Evolutionary conservation across 2,329 filamentous ascomycete species (phyloP), one percentile per base, ranked within the genome.

Genomic region (Apiospora arundinis): DNA sequence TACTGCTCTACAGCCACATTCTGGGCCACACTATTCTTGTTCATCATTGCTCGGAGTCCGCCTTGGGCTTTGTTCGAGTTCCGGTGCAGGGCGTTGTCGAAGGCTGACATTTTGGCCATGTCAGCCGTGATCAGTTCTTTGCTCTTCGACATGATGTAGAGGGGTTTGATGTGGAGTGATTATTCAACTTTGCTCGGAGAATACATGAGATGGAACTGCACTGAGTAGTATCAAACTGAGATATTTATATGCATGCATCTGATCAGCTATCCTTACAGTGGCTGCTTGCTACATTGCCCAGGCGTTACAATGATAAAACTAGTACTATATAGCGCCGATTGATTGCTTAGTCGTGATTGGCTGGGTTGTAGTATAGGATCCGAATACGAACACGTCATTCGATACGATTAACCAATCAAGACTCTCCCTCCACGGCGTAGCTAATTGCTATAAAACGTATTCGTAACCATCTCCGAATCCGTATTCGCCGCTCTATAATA

Each of bases 1-100:
- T 94, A 94, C 80, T 93, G 91, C 76, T 93, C 90, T 32, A 92
- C 86, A 60, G 92, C 91, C 69, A 89, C 88, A 79, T 91, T 89
- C 77, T 93, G 91, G 8, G 92, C 91, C 32, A 82, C 83, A 73
- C 86, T 85, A 80, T 93, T 89, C 83, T 94, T 93, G 78, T 85
- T 85, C 78, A 92, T 81, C 88, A 93, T 90, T 73, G 91, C 90
- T 74, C 84, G 81, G 76, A 93, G 85, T 70, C 90, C 89, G 76
- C 87, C 89, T 70, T 84, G 80, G 45, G 85, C 83, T 75, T 85
- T 81, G 25, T 89, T 82, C 68, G 89, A 90, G 74, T 88, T 86
- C 76, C 89, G 89, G 80, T 92, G 91, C 80, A 92, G 84, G 71
- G 85, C 89, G 78, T 90, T 89, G 82, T 90, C 90, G 83, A 92